These are phyloP conservation scores for Hericium coralloides DNA, from an alignment of 768 basidiomycete species.

Conservation along the genomic window DNA sequence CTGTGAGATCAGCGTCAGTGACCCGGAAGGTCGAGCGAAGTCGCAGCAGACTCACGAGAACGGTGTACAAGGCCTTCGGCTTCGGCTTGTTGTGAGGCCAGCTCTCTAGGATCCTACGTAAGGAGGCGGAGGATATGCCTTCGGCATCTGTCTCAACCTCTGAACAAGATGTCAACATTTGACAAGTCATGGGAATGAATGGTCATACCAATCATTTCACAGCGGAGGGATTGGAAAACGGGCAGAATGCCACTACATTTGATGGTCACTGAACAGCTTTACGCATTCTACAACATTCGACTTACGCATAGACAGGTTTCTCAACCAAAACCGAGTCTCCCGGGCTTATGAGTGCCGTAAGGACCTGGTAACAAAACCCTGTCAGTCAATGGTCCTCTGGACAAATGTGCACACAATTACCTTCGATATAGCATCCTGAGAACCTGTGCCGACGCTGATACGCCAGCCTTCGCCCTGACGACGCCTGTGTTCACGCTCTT, in stretches of 20 bases:
- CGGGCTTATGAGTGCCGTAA: slow-evolving; percentile 60
- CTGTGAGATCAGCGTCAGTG: slow-evolving; percentile 23
- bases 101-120: slow-evolving; percentile 56
- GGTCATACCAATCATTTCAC: slow-evolving; percentile 48
- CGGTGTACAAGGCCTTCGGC: slow-evolving; percentile 76
- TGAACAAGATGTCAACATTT: slow-evolving; percentile 20
- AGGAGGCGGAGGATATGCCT: slow-evolving; percentile 52
- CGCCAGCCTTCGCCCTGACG: slow-evolving; percentile 55
- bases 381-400: too few species aligned
- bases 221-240: slow-evolving; percentile 45
- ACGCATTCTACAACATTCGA: slow-evolving; percentile 5
- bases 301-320: slow-evolving; percentile 69
- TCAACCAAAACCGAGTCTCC: slow-evolving; percentile 81
- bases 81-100: slow-evolving; percentile 69
- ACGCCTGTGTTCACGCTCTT: slow-evolving; percentile 61
- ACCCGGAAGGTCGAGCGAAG: not conserved
- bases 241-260: slow-evolving; percentile 53
- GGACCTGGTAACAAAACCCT: slow-evolving; percentile 37
- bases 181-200: not conserved
- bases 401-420: slow-evolving; percentile 27
- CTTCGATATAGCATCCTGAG: slow-evolving; percentile 87
- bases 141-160: slow-evolving; percentile 72
- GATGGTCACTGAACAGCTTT: slow-evolving; percentile 5
- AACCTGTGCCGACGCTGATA: slow-evolving; percentile 71
- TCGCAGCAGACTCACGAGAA: slow-evolving; percentile 39